phyloP scores from a whole-genome alignment of 2,329 filamentous ascomycete species.

The Botrytis paeoniae region DNA sequence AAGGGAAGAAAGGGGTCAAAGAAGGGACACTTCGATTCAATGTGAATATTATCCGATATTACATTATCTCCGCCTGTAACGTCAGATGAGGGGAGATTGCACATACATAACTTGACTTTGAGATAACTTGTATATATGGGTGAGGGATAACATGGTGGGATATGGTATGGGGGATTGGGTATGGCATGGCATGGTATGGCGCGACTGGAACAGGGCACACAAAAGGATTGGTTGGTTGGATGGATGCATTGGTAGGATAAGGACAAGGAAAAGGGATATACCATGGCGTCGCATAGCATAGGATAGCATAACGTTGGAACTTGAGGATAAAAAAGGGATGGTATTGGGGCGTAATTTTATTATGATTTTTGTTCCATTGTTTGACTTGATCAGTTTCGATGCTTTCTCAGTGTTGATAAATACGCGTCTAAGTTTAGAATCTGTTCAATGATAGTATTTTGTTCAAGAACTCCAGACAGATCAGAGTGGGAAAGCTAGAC shows the following conservation, averaged over 20 bases:
- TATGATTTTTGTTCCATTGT: neutral
- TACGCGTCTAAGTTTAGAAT: neutral
- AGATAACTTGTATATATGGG: neutral
- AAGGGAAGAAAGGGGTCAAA: neutral
- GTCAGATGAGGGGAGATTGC: neutral
- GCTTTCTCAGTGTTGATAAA: too few relatives aligned
- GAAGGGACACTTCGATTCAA: neutral
- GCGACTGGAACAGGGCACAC: neutral
- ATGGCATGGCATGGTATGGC: neutral
- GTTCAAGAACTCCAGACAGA: neutral
- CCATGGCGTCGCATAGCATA: neutral
- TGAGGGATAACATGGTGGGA: neutral
- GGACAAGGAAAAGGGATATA: neutral
- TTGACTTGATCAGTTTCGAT: neutral
- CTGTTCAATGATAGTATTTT: neutral
- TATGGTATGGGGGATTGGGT: neutral
- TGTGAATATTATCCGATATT: neutral
- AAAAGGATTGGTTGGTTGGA: neutral
- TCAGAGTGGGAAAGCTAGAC: fast-evolving
- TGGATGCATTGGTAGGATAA: neutral
- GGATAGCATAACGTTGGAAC: neutral
- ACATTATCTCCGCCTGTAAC: neutral
- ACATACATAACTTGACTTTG: neutral
- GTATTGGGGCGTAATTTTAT: neutral
- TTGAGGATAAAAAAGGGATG: neutral